These are phyloP conservation scores for Oryza meyeriana DNA, from an alignment of 176 grass and related monocot species.

Conservation along the genomic window DNA sequence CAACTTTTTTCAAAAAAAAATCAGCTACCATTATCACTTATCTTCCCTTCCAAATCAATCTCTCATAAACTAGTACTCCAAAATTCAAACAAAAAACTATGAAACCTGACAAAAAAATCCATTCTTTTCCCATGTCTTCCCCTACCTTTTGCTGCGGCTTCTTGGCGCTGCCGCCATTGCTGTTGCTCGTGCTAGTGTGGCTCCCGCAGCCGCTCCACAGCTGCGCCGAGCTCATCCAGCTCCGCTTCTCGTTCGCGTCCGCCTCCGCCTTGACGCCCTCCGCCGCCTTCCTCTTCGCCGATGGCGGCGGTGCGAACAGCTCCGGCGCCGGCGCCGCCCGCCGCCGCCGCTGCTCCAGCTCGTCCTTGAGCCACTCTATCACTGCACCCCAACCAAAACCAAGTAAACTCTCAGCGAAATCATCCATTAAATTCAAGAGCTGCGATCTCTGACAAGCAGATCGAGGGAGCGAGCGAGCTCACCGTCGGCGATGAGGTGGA, in stretches of 20 bases:
- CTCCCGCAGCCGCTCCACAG: slow-evolving; percentile 64
- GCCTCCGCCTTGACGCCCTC: slow-evolving; percentile 25
- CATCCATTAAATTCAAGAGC: neutral
- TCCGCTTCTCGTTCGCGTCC: slow-evolving; percentile 68
- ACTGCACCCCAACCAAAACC: slow-evolving; percentile 27
- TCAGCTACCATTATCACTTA: neutral
- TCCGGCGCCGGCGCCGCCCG: neutral
- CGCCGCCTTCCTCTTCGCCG: slow-evolving; percentile 29
- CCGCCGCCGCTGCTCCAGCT: slow-evolving; percentile 42
- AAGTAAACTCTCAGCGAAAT: neutral
- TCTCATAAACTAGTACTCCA: neutral
- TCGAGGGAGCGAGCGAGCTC: neutral
- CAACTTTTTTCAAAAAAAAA: neutral
- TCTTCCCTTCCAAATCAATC: neutral
- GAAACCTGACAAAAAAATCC: neutral
- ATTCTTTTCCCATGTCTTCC: neutral
- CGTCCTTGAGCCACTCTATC: slow-evolving; percentile 70
- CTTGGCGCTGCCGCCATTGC: slow-evolving; percentile 22
- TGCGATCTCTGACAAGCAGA: neutral
- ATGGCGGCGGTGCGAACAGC: slow-evolving; percentile 21
- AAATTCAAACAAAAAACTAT: slow-evolving; percentile 3
- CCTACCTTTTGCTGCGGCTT: slow-evolving; percentile 41
- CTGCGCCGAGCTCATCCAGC: slow-evolving; percentile 95
- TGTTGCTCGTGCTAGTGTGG: slow-evolving; percentile 18
- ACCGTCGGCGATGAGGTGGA: slow-evolving; percentile 76